Percentiles rank a stretch among this genome's conserved stretches.
Conservation (phyloP, 1,139 yeast genomes). For the Saccharomycopsis hybrid region DNA sequence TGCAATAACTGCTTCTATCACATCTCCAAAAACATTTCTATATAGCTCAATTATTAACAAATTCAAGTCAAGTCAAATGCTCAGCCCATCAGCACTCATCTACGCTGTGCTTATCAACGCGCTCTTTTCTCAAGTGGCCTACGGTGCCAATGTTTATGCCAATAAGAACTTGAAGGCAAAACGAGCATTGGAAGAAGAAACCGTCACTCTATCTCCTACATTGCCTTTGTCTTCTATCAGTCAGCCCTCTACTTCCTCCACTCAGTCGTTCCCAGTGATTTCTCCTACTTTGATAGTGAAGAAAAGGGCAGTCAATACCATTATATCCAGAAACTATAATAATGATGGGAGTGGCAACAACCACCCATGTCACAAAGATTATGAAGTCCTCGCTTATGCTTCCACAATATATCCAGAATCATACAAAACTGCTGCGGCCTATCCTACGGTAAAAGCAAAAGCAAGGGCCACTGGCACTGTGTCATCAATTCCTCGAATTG, state of each 20-base stretch:
- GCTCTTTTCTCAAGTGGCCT: background rate
- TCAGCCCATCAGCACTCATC: too few species aligned
- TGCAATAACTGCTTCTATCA: too few species aligned
- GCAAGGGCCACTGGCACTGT: background rate
- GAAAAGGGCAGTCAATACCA: background rate
- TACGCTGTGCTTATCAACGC: too few species aligned
- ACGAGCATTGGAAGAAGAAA: background rate
- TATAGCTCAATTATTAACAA: too few species aligned
- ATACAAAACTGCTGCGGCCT: background rate
- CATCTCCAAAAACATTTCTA: too few species aligned
- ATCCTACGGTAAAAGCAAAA: background rate
- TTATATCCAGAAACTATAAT: background rate
- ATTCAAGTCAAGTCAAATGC: too few species aligned
- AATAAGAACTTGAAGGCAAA: background rate
- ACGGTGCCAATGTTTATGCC: background rate
- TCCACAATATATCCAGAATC: conserved; percentile 9
- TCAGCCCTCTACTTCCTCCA: background rate
- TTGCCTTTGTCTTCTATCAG: too few species aligned
- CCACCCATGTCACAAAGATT: background rate
- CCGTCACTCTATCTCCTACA: background rate
- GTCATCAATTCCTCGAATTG: background rate
- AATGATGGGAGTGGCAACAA: background rate
- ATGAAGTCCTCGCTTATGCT: conserved; percentile 4
- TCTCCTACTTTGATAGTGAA: conserved; percentile 13
- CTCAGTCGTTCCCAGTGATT: conserved; percentile 13